A percentile compares a stretch with the other conserved stretches of the same genome.
phyloP scores from a whole-genome alignment of 345 rosid species.

The Firmiana major region DNA sequence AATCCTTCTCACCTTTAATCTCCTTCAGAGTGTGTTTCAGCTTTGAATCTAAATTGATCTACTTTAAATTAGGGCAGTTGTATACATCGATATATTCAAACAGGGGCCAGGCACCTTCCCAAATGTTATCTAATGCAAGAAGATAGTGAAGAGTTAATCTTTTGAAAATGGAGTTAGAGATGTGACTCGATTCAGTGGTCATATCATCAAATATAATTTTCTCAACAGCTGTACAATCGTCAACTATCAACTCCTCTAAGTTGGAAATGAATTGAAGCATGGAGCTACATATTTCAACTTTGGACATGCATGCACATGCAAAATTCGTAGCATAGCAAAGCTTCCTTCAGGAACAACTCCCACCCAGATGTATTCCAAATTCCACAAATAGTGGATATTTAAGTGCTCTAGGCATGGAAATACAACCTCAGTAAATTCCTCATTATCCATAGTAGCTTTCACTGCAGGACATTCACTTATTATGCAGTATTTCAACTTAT shows the following conservation, averaged over 20 bases:
- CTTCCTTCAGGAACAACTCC: constrained; percentile 5
- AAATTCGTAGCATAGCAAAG: not conserved
- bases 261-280: not conserved
- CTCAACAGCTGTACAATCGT: constrained; percentile 7
- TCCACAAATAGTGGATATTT: constrained; percentile 8
- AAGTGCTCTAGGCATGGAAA: constrained; percentile 11
- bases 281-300: constrained; percentile 7
- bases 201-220: not conserved
- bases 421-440: not conserved
- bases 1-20: constrained; percentile 11
- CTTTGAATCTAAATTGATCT: not conserved
- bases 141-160: constrained; percentile 12
- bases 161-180: not conserved
- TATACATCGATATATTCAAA: constrained; percentile 1
- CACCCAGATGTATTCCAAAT: not conserved
- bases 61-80: constrained; percentile 4
- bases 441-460: not conserved
- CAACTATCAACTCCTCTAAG: constrained; percentile 7
- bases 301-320: constrained; percentile 12
- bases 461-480: not conserved
- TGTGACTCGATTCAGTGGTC: not conserved
- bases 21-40: not conserved
- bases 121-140: not conserved
- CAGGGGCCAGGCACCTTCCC: constrained; percentile 4
- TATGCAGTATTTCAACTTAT: not conserved